Conservation (phyloP, 805 yeast species). For the Spathaspora gorwiae region DNA sequence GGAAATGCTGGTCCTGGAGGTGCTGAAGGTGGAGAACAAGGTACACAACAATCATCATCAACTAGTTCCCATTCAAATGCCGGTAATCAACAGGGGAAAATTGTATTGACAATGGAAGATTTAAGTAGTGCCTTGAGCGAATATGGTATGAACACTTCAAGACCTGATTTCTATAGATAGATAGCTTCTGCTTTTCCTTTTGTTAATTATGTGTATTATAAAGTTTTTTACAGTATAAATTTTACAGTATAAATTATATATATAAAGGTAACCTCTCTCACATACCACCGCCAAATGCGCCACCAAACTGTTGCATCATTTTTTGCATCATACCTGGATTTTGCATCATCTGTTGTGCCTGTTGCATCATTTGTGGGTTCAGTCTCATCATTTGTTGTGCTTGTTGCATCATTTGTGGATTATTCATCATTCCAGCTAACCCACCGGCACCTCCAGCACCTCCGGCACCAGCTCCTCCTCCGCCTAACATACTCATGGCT, state of each 20-base stretch:
- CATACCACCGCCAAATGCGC: conserved; percentile 44
- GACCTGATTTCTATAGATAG: conserved; percentile 92
- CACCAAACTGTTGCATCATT: conserved; percentile 77
- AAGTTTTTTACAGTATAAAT: not conserved
- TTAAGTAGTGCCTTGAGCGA: conserved; percentile 88
- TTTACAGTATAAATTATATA: not conserved
- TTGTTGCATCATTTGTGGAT: conserved; percentile 45
- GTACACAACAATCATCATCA: conserved; percentile 35
- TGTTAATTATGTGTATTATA: not conserved
- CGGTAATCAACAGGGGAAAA: conserved; percentile 62
- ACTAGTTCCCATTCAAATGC: conserved; percentile 36
- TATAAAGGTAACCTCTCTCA: conserved; percentile 1
- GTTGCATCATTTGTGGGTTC: conserved; percentile 43
- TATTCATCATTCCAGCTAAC: conserved; percentile 55
- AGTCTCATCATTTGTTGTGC: conserved; percentile 45
- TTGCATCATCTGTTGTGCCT: conserved; percentile 45
- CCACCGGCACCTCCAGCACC: conserved; percentile 22
- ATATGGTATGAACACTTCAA: conserved; percentile 81
- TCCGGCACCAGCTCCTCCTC: conserved; percentile 37
- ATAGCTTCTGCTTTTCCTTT: not conserved
- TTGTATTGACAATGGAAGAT: conserved; percentile 89
- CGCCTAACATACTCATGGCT: conserved; percentile 62
- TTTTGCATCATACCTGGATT: conserved; percentile 44
- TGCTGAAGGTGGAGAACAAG: conserved; percentile 19
- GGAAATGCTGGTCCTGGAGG: conserved; percentile 17